Conservation (phyloP, 306 rosid genomes). For the Cicer pinnatifidum region DNA sequence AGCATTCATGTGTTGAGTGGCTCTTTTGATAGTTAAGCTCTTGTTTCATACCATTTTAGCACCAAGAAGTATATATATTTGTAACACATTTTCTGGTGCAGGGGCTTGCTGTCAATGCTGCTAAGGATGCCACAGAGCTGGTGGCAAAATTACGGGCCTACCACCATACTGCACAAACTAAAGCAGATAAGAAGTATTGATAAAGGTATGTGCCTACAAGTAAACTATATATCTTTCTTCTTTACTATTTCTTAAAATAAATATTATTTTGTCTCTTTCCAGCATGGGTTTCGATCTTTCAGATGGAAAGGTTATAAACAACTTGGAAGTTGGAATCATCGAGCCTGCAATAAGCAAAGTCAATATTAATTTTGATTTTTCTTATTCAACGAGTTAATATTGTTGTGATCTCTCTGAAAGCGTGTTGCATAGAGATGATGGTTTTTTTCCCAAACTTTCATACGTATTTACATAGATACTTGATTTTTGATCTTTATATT, state of each 20-base stretch:
- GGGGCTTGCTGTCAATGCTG: conserved; percentile 98
- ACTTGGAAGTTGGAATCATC: conserved; percentile 97
- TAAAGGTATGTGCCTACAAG: conserved; percentile 64
- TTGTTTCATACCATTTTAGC: background rate
- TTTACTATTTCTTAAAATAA: conserved; percentile 18
- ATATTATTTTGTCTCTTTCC: conserved; percentile 6
- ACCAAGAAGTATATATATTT: background rate
- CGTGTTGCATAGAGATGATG: too few species aligned
- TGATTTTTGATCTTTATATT: too few species aligned
- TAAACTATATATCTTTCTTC: background rate
- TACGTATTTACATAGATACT: too few species aligned
- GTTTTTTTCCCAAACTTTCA: too few species aligned
- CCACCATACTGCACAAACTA: conserved; percentile 87
- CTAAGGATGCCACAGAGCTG: conserved; percentile 94
- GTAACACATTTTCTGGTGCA: conserved; percentile 46
- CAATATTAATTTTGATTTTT: conserved; percentile 54
- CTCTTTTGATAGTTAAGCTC: background rate
- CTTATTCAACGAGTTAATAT: too few species aligned
- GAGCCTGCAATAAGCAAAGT: conserved; percentile 99
- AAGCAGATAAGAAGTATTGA: conserved; percentile 82
- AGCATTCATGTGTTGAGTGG: background rate
- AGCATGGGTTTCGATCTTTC: conserved; percentile 92
- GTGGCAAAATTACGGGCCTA: conserved; percentile 88
- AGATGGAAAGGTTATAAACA: conserved; percentile 78
- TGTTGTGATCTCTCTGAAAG: too few species aligned